These are phyloP conservation scores for Aspergillus steynii DNA, from an alignment of 495 filamentous ascomycete species.

Conservation along the genomic window DNA sequence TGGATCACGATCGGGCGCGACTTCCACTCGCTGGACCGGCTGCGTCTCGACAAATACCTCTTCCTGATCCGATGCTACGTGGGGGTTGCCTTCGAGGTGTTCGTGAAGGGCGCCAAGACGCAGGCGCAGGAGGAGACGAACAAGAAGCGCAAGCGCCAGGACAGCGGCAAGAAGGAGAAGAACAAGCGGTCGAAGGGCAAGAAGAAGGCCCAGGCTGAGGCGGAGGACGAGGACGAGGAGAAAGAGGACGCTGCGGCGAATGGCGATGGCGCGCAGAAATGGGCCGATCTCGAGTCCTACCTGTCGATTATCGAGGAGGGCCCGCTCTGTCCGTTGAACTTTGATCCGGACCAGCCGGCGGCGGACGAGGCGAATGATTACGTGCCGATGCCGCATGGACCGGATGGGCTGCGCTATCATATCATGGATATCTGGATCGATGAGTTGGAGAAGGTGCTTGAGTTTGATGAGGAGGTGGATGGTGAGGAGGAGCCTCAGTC, in stretches of 20 bases:
- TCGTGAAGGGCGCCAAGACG: slow-evolving; percentile 35
- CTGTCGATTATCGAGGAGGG: slow-evolving; percentile 44
- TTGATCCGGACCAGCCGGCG: slow-evolving; percentile 37
- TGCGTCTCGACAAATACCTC: slow-evolving; percentile 93
- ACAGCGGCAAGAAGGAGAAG: slow-evolving; percentile 26
- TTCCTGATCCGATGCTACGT: slow-evolving; percentile 78
- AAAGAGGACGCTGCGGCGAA: slow-evolving; percentile 13
- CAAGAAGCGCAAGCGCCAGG: slow-evolving; percentile 48
- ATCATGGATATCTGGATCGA: slow-evolving; percentile 90
- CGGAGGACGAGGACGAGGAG: slow-evolving; percentile 23
- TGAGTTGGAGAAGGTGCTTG: slow-evolving; percentile 69
- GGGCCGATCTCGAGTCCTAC: slow-evolving; percentile 41
- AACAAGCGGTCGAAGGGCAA: slow-evolving; percentile 28
- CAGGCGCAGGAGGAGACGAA: slow-evolving; percentile 11
- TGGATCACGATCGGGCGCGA: slow-evolving; percentile 86
- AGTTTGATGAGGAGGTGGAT: slow-evolving; percentile 47
- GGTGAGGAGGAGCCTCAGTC: slow-evolving; percentile 25
- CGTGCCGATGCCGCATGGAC: slow-evolving; percentile 51
- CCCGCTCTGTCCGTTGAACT: slow-evolving; percentile 45
- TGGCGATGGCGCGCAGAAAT: slow-evolving; percentile 34
- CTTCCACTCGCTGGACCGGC: slow-evolving; percentile 78
- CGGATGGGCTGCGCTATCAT: slow-evolving; percentile 85
- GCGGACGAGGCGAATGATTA: slow-evolving; percentile 33
- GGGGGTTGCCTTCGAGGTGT: slow-evolving; percentile 58
- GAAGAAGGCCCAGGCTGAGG: slow-evolving; percentile 12